Conservation (phyloP, 306 rosid genomes). For the Rubus idaeus region DNA sequence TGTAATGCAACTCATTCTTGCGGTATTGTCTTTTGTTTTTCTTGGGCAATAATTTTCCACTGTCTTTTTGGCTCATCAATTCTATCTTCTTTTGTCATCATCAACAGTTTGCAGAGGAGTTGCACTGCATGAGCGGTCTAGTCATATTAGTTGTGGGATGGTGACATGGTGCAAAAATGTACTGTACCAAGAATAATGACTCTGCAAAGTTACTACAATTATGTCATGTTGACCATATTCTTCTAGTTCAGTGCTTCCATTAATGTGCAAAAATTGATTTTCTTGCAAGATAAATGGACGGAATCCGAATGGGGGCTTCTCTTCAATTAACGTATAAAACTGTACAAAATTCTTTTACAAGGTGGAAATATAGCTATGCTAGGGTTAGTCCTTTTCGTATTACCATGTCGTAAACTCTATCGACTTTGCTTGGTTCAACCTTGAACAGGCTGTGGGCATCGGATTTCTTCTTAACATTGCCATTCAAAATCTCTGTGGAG, state of each 20-base stretch:
- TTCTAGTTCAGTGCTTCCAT: neutral
- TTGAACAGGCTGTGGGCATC: conserved; percentile 64
- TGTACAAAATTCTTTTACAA: conserved; percentile 11
- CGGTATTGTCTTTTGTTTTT: too few relatives aligned
- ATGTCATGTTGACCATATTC: neutral
- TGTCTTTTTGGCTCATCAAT: conserved; percentile 12
- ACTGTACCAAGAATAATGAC: too few relatives aligned
- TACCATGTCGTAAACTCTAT: conserved; percentile 74
- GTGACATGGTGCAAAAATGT: neutral
- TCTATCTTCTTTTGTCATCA: neutral
- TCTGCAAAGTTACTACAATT: too few relatives aligned
- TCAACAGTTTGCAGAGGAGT: neutral
- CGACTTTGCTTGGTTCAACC: conserved; percentile 74
- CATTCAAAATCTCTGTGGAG: conserved; percentile 52
- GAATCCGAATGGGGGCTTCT: neutral
- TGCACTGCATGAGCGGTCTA: neutral
- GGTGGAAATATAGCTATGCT: conserved; percentile 23
- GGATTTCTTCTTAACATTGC: conserved; percentile 57
- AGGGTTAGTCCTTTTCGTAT: conserved; percentile 49
- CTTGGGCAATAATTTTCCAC: too few relatives aligned
- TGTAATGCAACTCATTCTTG: neutral
- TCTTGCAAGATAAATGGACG: too few relatives aligned
- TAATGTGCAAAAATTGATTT: neutral
- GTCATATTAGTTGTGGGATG: neutral
- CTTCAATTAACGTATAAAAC: neutral